Percentiles rank a stretch among this genome's conserved stretches.
phyloP scores from a whole-genome alignment of 225 moss, liverwort and hornwort genomes.

The Pseudisothecium myosuroides region DNA sequence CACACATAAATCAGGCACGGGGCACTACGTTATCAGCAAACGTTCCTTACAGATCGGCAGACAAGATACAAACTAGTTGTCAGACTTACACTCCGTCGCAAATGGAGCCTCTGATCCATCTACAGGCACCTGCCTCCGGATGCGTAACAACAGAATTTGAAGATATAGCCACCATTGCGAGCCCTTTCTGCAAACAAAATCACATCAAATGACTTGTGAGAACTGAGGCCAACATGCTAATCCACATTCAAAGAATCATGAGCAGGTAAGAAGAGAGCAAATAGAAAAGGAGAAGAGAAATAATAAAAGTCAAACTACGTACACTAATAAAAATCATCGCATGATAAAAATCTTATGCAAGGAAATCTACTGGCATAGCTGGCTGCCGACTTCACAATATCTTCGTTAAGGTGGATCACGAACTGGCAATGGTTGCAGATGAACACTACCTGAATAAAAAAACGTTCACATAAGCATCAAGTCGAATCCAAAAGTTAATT shows the following conservation, averaged over 20 bases:
- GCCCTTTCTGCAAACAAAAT: constrained; percentile 48
- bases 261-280: background rate
- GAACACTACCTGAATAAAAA: constrained; percentile 53
- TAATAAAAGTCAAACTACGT: background rate
- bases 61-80: background rate
- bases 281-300: background rate
- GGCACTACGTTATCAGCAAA: background rate
- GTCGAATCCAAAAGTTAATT: background rate
- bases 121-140: constrained; percentile 47
- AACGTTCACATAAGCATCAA: background rate
- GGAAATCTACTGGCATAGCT: constrained; percentile 46
- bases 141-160: constrained; percentile 65
- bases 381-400: constrained; percentile 48
- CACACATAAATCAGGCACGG: background rate
- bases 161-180: constrained; percentile 71
- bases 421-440: constrained; percentile 86
- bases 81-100: background rate
- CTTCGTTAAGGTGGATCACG: constrained; percentile 64
- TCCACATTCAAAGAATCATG: background rate
- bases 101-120: background rate
- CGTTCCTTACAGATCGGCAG: background rate
- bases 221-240: background rate
- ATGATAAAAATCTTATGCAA: background rate
- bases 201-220: background rate
- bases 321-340: background rate